Evolutionary conservation across 768 basidiomycete species (phyloP).

Genomic region (Baorangia bicolor): DNA sequence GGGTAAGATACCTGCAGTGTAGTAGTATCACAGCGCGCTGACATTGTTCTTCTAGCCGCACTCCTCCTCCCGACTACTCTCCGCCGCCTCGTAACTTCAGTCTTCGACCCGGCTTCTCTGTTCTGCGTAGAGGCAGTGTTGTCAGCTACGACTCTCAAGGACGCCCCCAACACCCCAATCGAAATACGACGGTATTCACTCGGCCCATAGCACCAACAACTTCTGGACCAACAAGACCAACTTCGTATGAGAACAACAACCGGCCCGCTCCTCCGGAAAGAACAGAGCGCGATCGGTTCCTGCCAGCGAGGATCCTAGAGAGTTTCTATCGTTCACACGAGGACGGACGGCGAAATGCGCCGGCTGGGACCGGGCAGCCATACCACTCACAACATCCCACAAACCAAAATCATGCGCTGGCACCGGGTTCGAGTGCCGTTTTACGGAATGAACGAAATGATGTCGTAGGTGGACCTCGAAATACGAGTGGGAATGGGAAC

Average conservation of each 20-base stretch:
- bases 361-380: conserved; percentile 5
- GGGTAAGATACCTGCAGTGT: conserved; percentile 14
- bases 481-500: neutral
- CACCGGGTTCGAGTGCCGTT: neutral
- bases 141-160: conserved; percentile 1
- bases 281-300: conserved; percentile 26
- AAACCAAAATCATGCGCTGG: conserved; percentile 1
- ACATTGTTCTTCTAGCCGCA: conserved; percentile 16
- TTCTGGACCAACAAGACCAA: conserved; percentile 10
- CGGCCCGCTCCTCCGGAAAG: conserved; percentile 14
- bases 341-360: conserved; percentile 21
- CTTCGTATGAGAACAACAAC: conserved; percentile 15
- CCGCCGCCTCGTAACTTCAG: conserved; percentile 19
- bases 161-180: conserved; percentile 10
- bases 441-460: conserved; percentile 12
- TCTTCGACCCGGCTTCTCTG: conserved; percentile 14
- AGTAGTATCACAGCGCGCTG: neutral
- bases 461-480: conserved; percentile 4
- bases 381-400: conserved; percentile 7
- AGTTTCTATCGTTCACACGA: conserved; percentile 23
- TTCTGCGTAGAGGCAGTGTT: conserved; percentile 14
- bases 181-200: conserved; percentile 10
- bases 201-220: conserved; percentile 8
- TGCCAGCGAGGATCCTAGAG: conserved; percentile 22
- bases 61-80: conserved; percentile 23